Evolutionary conservation across 306 rosid genomes (phyloP).

Genomic region (Quercus cerris): DNA sequence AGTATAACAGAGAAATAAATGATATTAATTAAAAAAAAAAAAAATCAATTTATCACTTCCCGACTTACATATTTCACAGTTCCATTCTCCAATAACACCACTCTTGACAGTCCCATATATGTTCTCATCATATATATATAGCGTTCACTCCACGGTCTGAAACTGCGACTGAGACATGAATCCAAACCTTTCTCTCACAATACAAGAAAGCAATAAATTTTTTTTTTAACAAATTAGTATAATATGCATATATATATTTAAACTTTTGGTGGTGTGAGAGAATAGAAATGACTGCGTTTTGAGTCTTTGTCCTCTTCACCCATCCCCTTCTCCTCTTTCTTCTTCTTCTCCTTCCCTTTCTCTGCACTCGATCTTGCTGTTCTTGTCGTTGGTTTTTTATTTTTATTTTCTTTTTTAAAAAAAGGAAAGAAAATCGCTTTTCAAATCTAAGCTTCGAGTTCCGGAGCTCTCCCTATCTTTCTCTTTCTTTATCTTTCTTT

Average conservation of each 20-base stretch:
- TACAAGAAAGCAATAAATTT: constrained; percentile 25
- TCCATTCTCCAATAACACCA: neutral
- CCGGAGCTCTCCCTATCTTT: neutral
- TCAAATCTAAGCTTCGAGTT: constrained; percentile 21
- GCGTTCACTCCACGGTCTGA: constrained; percentile 48
- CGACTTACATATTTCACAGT: too few relatives aligned
- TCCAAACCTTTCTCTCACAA: constrained; percentile 15
- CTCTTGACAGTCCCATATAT: too few relatives aligned
- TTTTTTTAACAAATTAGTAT: constrained; percentile 22
- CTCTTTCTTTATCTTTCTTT: neutral
- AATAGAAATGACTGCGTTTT: constrained; percentile 51
- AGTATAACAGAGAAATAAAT: too few relatives aligned
- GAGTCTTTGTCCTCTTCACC: constrained; percentile 23
- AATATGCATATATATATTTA: constrained; percentile 27
- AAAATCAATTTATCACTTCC: too few relatives aligned
- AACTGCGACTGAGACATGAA: constrained; percentile 18
- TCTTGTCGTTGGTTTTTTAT: constrained; percentile 15
- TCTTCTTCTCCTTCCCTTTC: constrained; percentile 38
- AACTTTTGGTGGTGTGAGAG: constrained; percentile 41
- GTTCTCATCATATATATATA: neutral
- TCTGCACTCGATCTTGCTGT: constrained; percentile 42
- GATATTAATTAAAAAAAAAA: too few relatives aligned
- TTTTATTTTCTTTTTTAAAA: neutral
- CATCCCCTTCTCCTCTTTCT: neutral
- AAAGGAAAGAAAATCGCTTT: neutral